Percentiles rank a stretch among this genome's conserved stretches.
phyloP scores from a whole-genome alignment of 2,329 filamentous ascomycete species.

The Albophoma yamanashiensis region DNA sequence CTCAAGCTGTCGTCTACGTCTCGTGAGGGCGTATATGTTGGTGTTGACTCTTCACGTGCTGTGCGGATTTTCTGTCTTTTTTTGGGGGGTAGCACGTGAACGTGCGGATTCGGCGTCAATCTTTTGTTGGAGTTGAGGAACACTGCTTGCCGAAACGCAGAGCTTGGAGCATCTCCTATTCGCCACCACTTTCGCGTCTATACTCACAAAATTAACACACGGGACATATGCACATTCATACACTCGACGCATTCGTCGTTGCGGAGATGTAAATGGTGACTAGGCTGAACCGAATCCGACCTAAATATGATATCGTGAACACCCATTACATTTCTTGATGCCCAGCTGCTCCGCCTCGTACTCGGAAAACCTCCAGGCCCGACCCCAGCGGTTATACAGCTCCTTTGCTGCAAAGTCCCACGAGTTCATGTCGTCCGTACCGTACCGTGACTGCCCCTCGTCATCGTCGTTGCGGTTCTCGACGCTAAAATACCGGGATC shows the following conservation, averaged over 20 bases:
- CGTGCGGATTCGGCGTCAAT: not conserved
- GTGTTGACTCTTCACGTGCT: not conserved
- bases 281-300: not conserved
- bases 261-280: not conserved
- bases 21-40: constrained; percentile 11
- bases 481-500: constrained; percentile 25
- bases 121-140: not conserved
- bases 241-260: too few species aligned
- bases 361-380: constrained; percentile 9
- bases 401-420: constrained; percentile 19
- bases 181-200: not conserved
- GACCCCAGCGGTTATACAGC: constrained; percentile 6
- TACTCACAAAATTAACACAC: not conserved
- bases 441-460: constrained; percentile 12
- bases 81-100: not conserved
- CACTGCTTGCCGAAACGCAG: not conserved
- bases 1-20: constrained; percentile 21
- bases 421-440: constrained; percentile 7
- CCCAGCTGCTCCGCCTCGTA: not conserved
- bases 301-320: constrained; percentile 6
- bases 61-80: not conserved
- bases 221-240: not conserved
- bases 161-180: not conserved
- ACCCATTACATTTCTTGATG: constrained; percentile 5
- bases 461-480: constrained; percentile 15